Percentiles rank a stretch among this genome's conserved stretches.
Conservation (phyloP, 177 flowering plant species). For the Vitis hybrid region DNA sequence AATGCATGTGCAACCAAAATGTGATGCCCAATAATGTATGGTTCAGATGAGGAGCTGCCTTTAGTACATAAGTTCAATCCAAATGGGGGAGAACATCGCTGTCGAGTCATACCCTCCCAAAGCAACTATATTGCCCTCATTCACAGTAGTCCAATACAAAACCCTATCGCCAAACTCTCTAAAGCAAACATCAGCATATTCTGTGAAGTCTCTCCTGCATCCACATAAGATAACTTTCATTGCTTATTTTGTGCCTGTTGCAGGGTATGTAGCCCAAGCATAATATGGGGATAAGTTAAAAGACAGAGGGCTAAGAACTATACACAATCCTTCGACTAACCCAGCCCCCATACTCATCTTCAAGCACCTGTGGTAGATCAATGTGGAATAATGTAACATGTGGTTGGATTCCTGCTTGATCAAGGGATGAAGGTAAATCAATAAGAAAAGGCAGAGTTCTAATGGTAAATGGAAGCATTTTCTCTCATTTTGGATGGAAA, state of each 20-base stretch:
- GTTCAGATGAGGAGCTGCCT: slow-evolving; percentile 39
- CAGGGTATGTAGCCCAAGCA: neutral
- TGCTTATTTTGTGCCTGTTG: neutral
- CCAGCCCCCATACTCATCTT: slow-evolving; percentile 59
- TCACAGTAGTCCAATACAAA: slow-evolving; percentile 34
- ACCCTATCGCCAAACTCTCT: slow-evolving; percentile 45
- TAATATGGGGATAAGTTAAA: neutral
- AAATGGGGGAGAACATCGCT: slow-evolving; percentile 30
- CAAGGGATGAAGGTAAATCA: neutral
- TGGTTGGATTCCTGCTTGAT: slow-evolving; percentile 45
- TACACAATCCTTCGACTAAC: slow-evolving; percentile 44
- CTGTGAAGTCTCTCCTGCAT: slow-evolving; percentile 22
- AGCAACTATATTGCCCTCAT: slow-evolving; percentile 32
- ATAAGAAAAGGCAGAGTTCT: no score
- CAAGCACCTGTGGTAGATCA: slow-evolving; percentile 36
- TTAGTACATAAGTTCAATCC: slow-evolving; percentile 12
- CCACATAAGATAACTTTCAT: slow-evolving; percentile 23
- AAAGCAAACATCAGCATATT: slow-evolving; percentile 40
- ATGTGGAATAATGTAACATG: slow-evolving; percentile 42
- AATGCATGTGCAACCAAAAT: slow-evolving; percentile 37
- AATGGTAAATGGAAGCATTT: no score
- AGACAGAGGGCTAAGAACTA: neutral
- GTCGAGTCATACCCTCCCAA: slow-evolving; percentile 31
- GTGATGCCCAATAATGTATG: slow-evolving; percentile 35
- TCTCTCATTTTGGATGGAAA: no score